A percentile compares a stretch with the other conserved stretches of the same genome.
phyloP scores from a whole-genome alignment of 1,284 basidiomycete species.

The Cutaneotrichosporon sp. region DNA sequence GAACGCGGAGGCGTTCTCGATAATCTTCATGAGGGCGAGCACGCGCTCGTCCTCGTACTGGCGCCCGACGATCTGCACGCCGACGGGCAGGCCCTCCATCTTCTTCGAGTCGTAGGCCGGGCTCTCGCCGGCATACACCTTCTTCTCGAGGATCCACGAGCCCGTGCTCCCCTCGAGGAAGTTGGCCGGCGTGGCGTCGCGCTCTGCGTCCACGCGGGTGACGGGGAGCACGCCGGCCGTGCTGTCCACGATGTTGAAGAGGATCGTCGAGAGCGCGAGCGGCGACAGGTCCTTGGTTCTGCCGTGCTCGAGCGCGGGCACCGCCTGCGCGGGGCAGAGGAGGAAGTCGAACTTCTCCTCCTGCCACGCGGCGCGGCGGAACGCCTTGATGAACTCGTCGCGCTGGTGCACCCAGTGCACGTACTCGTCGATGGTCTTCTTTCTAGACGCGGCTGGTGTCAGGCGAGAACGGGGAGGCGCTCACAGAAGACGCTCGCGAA shows the following conservation, averaged over 20 bases:
- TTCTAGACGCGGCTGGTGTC: not conserved
- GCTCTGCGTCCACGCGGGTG: slow-evolving; percentile 67
- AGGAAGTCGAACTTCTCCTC: slow-evolving; percentile 69
- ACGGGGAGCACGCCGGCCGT: slow-evolving; percentile 78
- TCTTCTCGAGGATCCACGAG: slow-evolving; percentile 60
- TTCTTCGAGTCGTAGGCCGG: slow-evolving; percentile 68
- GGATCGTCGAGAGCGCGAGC: slow-evolving; percentile 56
- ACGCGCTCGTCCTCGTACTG: slow-evolving; percentile 86
- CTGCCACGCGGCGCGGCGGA: slow-evolving; percentile 70
- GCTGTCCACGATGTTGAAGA: slow-evolving; percentile 73
- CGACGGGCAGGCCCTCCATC: slow-evolving; percentile 79
- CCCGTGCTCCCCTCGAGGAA: slow-evolving; percentile 55
- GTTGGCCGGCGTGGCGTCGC: slow-evolving; percentile 64
- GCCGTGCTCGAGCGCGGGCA: slow-evolving; percentile 71
- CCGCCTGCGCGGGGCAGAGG: slow-evolving; percentile 70
- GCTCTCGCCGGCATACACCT: slow-evolving; percentile 59
- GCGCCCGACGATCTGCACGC: slow-evolving; percentile 75
- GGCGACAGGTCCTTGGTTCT: slow-evolving; percentile 61
- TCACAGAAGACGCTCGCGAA: slow-evolving; percentile 60
- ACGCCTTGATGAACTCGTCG: slow-evolving; percentile 60
- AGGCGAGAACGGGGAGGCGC: too few relatives aligned
- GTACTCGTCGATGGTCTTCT: slow-evolving; percentile 5
- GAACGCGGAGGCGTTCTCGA: slow-evolving; percentile 55
- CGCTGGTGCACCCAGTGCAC: slow-evolving; percentile 59
- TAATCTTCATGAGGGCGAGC: slow-evolving; percentile 74